Evolutionary conservation across 225 moss, liverwort and hornwort genomes (phyloP).

Genomic region (Pseudoscleropodium purum): DNA sequence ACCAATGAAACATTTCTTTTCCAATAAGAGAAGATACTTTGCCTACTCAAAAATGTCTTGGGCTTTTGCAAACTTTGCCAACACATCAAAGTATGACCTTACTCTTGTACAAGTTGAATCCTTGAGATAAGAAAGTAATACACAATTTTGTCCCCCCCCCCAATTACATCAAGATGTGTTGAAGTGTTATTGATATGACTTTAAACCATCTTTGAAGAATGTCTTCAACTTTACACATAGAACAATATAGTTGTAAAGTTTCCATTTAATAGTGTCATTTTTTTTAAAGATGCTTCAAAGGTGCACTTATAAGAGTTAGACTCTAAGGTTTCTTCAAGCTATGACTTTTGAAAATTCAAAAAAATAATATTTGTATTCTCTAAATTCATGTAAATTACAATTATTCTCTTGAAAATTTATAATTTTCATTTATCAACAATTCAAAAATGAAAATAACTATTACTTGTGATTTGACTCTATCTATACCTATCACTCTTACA

Average conservation of each 20-base stretch:
- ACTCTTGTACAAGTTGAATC: not conserved
- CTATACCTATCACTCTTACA: not conserved
- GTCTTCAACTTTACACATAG: not conserved
- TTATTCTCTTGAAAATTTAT: not conserved
- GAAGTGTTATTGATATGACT: not conserved
- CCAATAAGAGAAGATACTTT: not conserved
- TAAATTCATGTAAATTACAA: not conserved
- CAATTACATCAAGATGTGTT: not conserved
- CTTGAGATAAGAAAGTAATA: not conserved
- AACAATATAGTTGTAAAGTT: not conserved
- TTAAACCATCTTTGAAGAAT: not conserved
- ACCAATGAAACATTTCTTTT: not conserved
- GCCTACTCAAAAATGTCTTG: not conserved
- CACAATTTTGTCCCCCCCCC: not conserved
- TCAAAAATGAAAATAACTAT: not conserved
- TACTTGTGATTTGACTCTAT: not conserved
- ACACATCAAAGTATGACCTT: not conserved
- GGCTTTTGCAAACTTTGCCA: not conserved
- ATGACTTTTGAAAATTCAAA: not conserved
- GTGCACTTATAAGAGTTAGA: not conserved
- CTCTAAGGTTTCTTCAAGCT: not conserved
- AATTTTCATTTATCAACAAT: not conserved
- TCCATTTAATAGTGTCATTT: accelerated
- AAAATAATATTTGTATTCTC: not conserved
- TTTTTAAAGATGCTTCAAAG: not conserved